Evolutionary conservation across 1,139 yeast species (phyloP), one percentile per base, ranked within the genome.

Genomic region (Insectozyma bohioensis): DNA sequence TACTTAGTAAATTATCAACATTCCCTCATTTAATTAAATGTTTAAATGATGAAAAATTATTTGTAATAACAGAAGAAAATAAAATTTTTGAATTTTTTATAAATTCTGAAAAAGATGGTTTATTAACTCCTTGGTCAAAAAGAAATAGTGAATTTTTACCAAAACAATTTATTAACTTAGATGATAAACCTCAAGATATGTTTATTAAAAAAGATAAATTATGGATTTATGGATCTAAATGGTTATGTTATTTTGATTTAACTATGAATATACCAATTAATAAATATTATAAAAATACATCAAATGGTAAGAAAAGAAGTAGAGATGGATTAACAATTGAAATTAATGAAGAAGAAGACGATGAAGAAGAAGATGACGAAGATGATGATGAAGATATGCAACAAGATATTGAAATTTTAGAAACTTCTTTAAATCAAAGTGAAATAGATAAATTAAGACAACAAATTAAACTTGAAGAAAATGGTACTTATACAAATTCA

Each of bases 151-250:
- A 84, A 36, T 68, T 75, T 35, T 61, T 90, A 42, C 97, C 97
- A 4, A 66, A 65, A 25, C 79, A 80, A 43, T 78, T 85, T 42
- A 56, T 72, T 20, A 58, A 68, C 6, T 64, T 77, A 38, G 77
- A 73, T 19, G 94, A 85, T 42, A 80, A 82, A 48, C 84, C 95
- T 36, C 72, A 78, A 43, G 96, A 95, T 6, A 58, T 85, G 17
- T 86, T 85, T 50, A 51, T 63, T 2, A 64, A 72, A 33, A 48
- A 45, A 2, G 51, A 50, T 13, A 59, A 54, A 36, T 64, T 84
- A 17, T 90, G 97, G 97, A 58, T 88, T 13, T 88, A 85, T 75
- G 95, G 97, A 3, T 72, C 85, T n/a, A 75, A 76, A 33, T 92
- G 96, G 95, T 53, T 90, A 13, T 75, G 84, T 6, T 85, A 74